Conservation (phyloP, 129 eudicot species). For the Lactuca saligna region DNA sequence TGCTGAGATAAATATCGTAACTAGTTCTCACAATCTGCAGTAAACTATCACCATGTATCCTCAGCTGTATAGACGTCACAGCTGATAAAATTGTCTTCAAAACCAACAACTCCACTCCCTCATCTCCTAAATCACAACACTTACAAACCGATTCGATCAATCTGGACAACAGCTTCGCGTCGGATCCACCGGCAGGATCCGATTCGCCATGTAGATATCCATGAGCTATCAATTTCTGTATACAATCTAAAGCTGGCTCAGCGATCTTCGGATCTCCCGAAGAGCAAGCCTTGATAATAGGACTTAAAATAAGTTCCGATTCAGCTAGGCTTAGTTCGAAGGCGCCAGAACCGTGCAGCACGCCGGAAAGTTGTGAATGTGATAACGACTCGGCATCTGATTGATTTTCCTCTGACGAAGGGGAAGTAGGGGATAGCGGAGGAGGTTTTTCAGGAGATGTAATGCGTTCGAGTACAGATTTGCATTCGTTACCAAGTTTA, state of each 20-base stretch:
- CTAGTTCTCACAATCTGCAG: constrained; percentile 81
- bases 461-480: constrained; percentile 72
- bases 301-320: constrained; percentile 69
- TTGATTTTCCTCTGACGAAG: constrained; percentile 36
- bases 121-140: constrained; percentile 70
- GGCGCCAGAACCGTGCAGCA: constrained; percentile 50
- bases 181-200: constrained; percentile 55
- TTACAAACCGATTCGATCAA: constrained; percentile 80
- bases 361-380: constrained; percentile 48
- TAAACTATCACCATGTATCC: constrained; percentile 90
- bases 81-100: constrained; percentile 74
- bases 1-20: constrained; percentile 72
- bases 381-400: constrained; percentile 46
- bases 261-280: constrained; percentile 69
- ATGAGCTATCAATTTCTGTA: constrained; percentile 75
- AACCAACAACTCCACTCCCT: constrained; percentile 62
- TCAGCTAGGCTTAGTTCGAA: constrained; percentile 54
- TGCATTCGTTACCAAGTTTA: constrained; percentile 73
- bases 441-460: constrained; percentile 33
- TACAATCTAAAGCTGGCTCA: constrained; percentile 72
- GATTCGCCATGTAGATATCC: constrained; percentile 83
- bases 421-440: constrained; percentile 36
- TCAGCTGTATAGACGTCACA: constrained; percentile 67
- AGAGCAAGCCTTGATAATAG: constrained; percentile 55
- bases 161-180: constrained; percentile 53